These are phyloP conservation scores for Pelargonium fulgidum DNA, from an alignment of 441 rosid genomes.

Conservation along the genomic window DNA sequence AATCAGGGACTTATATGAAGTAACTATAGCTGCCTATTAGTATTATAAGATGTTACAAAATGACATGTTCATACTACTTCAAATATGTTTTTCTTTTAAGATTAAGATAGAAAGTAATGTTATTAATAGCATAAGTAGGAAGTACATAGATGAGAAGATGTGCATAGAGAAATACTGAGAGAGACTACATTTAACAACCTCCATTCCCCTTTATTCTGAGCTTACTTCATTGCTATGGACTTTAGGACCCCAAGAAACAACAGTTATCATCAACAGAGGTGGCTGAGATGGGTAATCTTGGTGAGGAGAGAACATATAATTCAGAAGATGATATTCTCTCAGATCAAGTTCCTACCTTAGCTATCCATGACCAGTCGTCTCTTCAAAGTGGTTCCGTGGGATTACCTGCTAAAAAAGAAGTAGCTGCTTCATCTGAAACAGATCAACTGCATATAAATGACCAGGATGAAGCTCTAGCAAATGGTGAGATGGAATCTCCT, in stretches of 20 bases:
- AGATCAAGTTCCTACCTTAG: constrained; percentile 72
- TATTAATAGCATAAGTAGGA: neutral
- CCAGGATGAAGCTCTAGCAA: constrained; percentile 37
- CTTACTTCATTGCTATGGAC: constrained; percentile 16
- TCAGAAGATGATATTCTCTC: constrained; percentile 49
- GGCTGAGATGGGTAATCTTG: constrained; percentile 34
- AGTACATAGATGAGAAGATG: neutral
- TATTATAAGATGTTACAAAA: neutral
- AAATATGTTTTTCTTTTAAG: neutral
- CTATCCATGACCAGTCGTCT: constrained; percentile 51
- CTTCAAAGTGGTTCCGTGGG: constrained; percentile 37
- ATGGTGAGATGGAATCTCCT: constrained; percentile 46
- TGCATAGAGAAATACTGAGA: neutral
- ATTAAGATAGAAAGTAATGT: too few species aligned
- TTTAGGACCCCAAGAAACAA: constrained; percentile 56
- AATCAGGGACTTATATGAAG: neutral
- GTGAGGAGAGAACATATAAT: constrained; percentile 44
- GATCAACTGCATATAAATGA: constrained; percentile 27
- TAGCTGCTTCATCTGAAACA: constrained; percentile 28
- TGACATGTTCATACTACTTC: constrained; percentile 4
- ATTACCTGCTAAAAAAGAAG: constrained; percentile 35
- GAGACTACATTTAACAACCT: neutral
- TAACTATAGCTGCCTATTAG: neutral
- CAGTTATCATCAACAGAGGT: constrained; percentile 36
- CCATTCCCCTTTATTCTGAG: neutral